Conservation (phyloP, 2,329 filamentous ascomycete species). For the Tolypocladium tropicale region DNA sequence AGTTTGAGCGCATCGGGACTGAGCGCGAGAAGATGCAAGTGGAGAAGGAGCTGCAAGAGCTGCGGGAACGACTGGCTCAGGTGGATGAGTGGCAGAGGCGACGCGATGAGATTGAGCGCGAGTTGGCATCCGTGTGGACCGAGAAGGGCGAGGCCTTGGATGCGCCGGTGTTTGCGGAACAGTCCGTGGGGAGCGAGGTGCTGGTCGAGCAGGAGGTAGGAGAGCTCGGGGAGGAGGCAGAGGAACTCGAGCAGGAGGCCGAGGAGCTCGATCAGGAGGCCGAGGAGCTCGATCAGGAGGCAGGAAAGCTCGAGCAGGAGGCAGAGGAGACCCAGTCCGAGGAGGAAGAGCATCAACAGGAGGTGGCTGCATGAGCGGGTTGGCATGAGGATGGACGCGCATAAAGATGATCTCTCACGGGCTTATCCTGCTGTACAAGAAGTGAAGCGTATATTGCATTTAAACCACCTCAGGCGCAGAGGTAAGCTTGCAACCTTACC, state of each 20-base stretch:
- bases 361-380: not conserved
- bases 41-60: conserved; percentile 78
- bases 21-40: conserved; percentile 88
- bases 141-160: conserved; percentile 38
- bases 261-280: conserved; percentile 7
- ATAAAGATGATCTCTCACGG: not conserved
- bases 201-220: not conserved
- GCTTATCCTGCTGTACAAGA: not conserved
- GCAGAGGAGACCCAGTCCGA: not conserved
- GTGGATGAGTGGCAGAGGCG: conserved; percentile 78
- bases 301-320: not conserved
- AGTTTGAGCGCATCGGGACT: conserved; percentile 87
- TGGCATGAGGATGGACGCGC: not conserved
- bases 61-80: conserved; percentile 67
- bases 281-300: conserved; percentile 4
- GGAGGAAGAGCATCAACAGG: not conserved
- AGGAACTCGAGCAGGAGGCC: conserved; percentile 6
- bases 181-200: conserved; percentile 3
- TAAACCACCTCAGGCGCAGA: not conserved
- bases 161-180: conserved; percentile 32
- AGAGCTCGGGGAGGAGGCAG: conserved; percentile 2
- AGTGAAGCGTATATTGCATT: not conserved
- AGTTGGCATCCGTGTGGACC: conserved; percentile 58
- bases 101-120: conserved; percentile 69
- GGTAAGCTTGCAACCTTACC: not conserved